phyloP scores from a whole-genome alignment of 805 yeast genomes.

The Zygosaccharomyces rouxii region DNA sequence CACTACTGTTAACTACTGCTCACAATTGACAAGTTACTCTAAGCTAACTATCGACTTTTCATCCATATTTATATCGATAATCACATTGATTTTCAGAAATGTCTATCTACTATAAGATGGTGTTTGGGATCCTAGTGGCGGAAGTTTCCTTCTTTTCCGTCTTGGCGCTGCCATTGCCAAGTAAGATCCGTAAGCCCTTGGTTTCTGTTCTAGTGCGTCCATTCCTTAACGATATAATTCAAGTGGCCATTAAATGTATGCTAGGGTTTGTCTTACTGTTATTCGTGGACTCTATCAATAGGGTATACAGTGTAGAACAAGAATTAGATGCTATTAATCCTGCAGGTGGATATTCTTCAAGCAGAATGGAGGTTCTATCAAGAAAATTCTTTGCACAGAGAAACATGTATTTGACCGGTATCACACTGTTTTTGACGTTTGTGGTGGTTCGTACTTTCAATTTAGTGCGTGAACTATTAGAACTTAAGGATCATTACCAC shows the following conservation, averaged over 20 bases:
- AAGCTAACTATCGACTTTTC: no score
- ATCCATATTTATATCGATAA: no score
- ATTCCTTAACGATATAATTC: constrained; percentile 64
- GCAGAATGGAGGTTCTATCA: constrained; percentile 81
- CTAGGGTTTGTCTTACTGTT: constrained; percentile 78
- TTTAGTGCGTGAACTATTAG: constrained; percentile 67
- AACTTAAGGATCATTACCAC: constrained; percentile 56
- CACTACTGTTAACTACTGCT: no score
- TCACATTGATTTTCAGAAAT: constrained; percentile 11
- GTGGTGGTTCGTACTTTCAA: constrained; percentile 80
- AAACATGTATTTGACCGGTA: constrained; percentile 93
- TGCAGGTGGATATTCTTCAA: constrained; percentile 39
- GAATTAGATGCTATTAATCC: constrained; percentile 45
- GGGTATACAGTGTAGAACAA: constrained; percentile 63
- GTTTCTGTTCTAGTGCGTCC: constrained; percentile 62
- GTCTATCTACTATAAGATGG: constrained; percentile 37
- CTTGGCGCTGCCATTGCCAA: constrained; percentile 83
- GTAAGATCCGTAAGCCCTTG: constrained; percentile 62
- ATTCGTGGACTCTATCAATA: constrained; percentile 83
- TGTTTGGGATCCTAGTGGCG: constrained; percentile 67
- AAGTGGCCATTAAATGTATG: constrained; percentile 73
- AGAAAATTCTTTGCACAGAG: constrained; percentile 94
- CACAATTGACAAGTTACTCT: no score
- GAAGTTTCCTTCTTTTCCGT: constrained; percentile 79
- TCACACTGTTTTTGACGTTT: constrained; percentile 84